Evolutionary conservation across 2,329 filamentous ascomycete genomes (phyloP).

Genomic region (Periglandula ipomoeae): DNA sequence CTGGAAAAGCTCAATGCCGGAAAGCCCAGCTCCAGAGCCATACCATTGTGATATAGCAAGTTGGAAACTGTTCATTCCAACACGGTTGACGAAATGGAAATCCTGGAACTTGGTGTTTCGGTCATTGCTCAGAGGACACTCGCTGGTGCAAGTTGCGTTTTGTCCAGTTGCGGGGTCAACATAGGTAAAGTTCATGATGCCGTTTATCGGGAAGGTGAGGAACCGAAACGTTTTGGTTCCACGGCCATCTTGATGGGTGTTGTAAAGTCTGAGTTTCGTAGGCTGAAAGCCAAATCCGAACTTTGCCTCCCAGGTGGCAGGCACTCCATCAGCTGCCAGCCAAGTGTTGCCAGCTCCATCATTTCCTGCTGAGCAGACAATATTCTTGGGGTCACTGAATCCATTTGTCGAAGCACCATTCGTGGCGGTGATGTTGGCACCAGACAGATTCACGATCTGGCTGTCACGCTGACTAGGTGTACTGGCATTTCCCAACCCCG

Average conservation of each 20-base stretch:
- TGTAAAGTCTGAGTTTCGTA: slow-evolving; percentile 79
- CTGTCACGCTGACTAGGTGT: slow-evolving; percentile 56
- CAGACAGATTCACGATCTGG: slow-evolving; percentile 76
- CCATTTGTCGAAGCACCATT: slow-evolving; percentile 53
- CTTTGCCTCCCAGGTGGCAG: slow-evolving; percentile 74
- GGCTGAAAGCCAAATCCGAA: slow-evolving; percentile 82
- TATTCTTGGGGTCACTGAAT: slow-evolving; percentile 67
- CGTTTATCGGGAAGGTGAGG: slow-evolving; percentile 73
- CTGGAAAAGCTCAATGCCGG: slow-evolving; percentile 79
- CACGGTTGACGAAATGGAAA: slow-evolving; percentile 78
- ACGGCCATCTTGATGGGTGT: slow-evolving; percentile 73
- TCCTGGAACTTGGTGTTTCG: slow-evolving; percentile 64
- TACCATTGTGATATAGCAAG: slow-evolving; percentile 85
- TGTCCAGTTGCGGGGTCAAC: slow-evolving; percentile 63
- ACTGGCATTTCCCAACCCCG: slow-evolving; percentile 74
- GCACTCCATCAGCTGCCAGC: slow-evolving; percentile 60
- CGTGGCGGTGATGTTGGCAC: slow-evolving; percentile 62
- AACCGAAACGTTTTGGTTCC: slow-evolving; percentile 86
- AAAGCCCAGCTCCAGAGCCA: slow-evolving; percentile 72
- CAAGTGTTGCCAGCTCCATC: slow-evolving; percentile 71
- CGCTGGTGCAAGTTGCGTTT: slow-evolving; percentile 64
- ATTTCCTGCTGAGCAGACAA: slow-evolving; percentile 65
- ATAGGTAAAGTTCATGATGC: slow-evolving; percentile 95
- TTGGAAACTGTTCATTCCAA: slow-evolving; percentile 82
- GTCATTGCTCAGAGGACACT: slow-evolving; percentile 75